phyloP scores from a whole-genome alignment of 23 red algal species.

The Gracilaria gracilis region DNA sequence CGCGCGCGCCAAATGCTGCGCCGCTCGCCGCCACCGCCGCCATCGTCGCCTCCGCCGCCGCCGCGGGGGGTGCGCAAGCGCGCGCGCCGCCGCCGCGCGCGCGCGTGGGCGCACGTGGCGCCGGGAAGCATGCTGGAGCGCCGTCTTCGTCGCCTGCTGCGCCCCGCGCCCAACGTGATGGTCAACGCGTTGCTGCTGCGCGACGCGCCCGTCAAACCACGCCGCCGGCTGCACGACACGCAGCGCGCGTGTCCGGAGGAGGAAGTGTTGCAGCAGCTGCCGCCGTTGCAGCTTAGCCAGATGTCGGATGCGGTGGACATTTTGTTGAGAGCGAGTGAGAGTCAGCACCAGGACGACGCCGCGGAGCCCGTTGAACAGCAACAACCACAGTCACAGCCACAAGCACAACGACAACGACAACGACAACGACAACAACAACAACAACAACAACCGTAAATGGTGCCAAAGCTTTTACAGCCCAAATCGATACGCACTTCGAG shows the following conservation, averaged over 20 bases:
- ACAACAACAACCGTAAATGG: no score
- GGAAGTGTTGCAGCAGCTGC: neutral
- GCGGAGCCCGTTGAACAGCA: no score
- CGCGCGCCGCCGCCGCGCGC: neutral
- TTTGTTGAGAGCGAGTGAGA: slow-evolving; percentile 14
- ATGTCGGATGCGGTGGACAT: slow-evolving; percentile 25
- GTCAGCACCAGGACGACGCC: no score
- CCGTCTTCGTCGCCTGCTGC: neutral
- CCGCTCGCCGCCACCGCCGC: neutral
- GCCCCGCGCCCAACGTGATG: neutral
- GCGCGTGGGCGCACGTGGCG: slow-evolving; percentile 11
- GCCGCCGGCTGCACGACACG: neutral
- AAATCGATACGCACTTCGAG: no score
- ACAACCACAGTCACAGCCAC: no score
- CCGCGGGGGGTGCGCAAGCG: neutral
- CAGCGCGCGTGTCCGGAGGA: neutral
- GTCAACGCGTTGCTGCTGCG: neutral
- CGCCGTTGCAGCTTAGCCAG: slow-evolving; percentile 11
- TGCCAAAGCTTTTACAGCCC: no score
- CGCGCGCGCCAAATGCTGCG: neutral
- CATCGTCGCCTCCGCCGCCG: neutral
- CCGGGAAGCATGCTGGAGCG: slow-evolving; percentile 22
- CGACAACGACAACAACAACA: no score
- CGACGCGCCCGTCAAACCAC: neutral
- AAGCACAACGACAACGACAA: no score